These are phyloP conservation scores for Colletotrichum coccodes DNA, from an alignment of 2,329 filamentous ascomycete species.

Conservation along the genomic window DNA sequence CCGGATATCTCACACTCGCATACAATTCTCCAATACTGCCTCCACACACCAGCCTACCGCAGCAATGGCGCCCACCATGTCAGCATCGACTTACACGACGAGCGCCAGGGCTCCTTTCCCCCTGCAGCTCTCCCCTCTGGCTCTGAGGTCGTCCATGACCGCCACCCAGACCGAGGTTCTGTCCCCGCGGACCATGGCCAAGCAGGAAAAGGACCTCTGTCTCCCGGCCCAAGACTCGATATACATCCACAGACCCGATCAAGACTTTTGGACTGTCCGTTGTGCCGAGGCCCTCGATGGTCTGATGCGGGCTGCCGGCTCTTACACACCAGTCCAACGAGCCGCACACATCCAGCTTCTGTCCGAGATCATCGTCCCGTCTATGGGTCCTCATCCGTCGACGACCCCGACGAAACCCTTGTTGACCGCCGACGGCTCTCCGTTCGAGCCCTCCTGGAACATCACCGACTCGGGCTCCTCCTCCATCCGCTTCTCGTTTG, in stretches of 20 bases:
- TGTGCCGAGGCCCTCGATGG: conserved; percentile 27
- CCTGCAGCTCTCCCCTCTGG: conserved; percentile 16
- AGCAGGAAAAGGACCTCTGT: conserved; percentile 25
- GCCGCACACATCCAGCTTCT: conserved; percentile 28
- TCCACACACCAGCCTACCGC: not conserved
- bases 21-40: not conserved
- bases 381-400: conserved; percentile 26
- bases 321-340: conserved; percentile 28
- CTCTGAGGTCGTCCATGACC: conserved; percentile 18
- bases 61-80: conserved; percentile 24
- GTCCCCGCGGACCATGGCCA: conserved; percentile 18
- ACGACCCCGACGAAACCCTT: conserved; percentile 25
- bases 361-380: conserved; percentile 30
- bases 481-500: conserved; percentile 32
- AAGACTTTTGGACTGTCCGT: conserved; percentile 31
- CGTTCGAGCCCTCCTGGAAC: conserved; percentile 32
- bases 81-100: conserved; percentile 14
- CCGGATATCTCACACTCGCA: not conserved
- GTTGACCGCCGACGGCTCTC: conserved; percentile 29
- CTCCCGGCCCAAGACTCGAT: conserved; percentile 23
- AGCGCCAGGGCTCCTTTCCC: not conserved
- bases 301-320: conserved; percentile 32
- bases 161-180: conserved; percentile 11
- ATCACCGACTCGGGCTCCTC: conserved; percentile 32
- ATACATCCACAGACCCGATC: conserved; percentile 27